A percentile compares a stretch with the other conserved stretches of the same genome.
Evolutionary conservation across 441 rosid species (phyloP).

Genomic region (Hura crepitans): DNA sequence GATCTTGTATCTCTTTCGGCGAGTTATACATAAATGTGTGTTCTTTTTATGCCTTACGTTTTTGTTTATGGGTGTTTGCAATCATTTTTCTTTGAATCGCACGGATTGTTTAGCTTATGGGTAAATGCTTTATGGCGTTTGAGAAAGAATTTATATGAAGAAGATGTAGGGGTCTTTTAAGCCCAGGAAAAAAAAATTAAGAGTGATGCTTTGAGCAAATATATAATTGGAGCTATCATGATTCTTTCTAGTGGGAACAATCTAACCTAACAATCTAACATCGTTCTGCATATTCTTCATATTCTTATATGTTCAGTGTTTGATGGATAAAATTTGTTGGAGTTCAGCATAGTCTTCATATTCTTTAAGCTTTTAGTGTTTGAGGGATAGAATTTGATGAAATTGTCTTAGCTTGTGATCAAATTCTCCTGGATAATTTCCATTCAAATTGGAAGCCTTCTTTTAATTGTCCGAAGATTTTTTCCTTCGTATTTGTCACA

Average conservation of each 20-base stretch:
- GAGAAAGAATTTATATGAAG: too few species aligned
- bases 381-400: slow-evolving; percentile 2
- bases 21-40: not conserved
- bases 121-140: not conserved
- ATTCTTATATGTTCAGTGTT: not conserved
- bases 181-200: not conserved
- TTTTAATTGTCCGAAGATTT: not conserved
- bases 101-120: not conserved
- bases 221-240: not conserved
- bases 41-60: slow-evolving; percentile 9
- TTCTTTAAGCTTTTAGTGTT: not conserved
- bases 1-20: not conserved
- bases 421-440: not conserved
- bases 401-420: not conserved
- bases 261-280: too few species aligned
- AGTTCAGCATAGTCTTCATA: not conserved
- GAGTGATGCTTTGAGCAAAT: not conserved
- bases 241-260: too few species aligned
- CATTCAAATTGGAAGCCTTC: not conserved
- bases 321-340: slow-evolving; percentile 2
- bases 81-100: not conserved
- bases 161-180: too few species aligned
- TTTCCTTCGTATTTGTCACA: too few species aligned
- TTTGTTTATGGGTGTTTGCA: not conserved
- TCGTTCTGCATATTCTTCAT: not conserved